Evolutionary conservation across 768 basidiomycete genomes (phyloP).

Genomic region (Boletus rubropictus): DNA sequence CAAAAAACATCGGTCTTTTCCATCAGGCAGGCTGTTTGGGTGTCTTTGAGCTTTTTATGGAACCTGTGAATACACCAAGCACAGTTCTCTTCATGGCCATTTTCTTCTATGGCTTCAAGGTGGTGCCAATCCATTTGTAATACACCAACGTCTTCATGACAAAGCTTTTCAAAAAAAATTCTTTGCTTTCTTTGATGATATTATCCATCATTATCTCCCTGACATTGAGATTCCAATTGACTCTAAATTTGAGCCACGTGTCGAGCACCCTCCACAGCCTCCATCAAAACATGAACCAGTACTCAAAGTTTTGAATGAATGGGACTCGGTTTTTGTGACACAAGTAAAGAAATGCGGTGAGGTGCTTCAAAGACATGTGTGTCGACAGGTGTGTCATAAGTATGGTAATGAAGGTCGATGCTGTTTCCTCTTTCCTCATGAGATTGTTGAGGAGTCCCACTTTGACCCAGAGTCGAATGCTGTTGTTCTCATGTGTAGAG

Average conservation of each 20-base stretch:
- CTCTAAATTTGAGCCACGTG: neutral
- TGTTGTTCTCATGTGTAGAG: constrained; percentile 11
- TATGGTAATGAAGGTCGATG: too few species aligned
- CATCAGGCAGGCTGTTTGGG: constrained; percentile 31
- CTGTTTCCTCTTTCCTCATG: too few species aligned
- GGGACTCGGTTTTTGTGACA: neutral
- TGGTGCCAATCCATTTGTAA: constrained; percentile 29
- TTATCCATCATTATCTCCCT: neutral
- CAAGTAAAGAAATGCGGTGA: neutral
- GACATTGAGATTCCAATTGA: neutral
- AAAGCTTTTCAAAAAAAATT: neutral
- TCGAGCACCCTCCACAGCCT: neutral
- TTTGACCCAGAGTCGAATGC: too few species aligned
- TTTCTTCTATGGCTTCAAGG: constrained; percentile 30
- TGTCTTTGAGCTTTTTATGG: constrained; percentile 29
- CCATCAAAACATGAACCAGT: too few species aligned
- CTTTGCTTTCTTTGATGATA: neutral
- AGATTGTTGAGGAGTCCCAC: too few species aligned
- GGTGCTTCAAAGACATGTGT: too few species aligned
- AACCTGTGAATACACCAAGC: constrained; percentile 22
- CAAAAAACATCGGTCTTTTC: constrained; percentile 7
- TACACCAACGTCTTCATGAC: neutral
- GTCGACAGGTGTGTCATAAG: too few species aligned
- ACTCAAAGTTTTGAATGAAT: neutral
- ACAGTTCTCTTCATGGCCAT: constrained; percentile 29